Evolutionary conservation across 805 yeast species (phyloP).

Genomic region (Pichia cephalocereana): DNA sequence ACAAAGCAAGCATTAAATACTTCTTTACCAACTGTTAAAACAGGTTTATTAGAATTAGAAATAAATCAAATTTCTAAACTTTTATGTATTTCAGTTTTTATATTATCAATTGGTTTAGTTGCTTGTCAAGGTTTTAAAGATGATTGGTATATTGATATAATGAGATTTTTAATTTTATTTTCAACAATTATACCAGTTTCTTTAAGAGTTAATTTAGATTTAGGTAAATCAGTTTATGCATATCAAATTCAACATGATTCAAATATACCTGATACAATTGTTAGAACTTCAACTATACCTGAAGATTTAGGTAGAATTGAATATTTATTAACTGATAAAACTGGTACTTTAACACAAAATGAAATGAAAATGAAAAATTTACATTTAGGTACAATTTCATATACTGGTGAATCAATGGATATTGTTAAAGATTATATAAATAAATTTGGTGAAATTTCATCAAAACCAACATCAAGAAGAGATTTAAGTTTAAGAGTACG

Average conservation of each 20-base stretch:
- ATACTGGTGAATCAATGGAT: constrained; percentile 88
- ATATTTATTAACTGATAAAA: constrained; percentile 84
- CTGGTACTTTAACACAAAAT: constrained; percentile 95
- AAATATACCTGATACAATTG: constrained; percentile 78
- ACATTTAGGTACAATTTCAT: constrained; percentile 88
- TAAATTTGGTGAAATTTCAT: constrained; percentile 21
- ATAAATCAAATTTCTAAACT: constrained; percentile 83
- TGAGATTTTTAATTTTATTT: constrained; percentile 85
- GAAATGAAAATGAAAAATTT: constrained; percentile 95
- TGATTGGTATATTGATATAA: constrained; percentile 83
- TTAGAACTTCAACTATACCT: constrained; percentile 94
- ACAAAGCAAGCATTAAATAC: constrained; percentile 96
- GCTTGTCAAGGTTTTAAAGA: constrained; percentile 62
- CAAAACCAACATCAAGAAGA: constrained; percentile 35
- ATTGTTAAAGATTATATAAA: constrained; percentile 64
- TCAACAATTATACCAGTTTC: constrained; percentile 96
- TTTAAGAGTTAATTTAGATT: constrained; percentile 84
- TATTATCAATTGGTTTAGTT: constrained; percentile 69
- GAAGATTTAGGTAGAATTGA: constrained; percentile 96
- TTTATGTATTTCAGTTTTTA: constrained; percentile 76
- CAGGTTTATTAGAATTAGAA: constrained; percentile 84
- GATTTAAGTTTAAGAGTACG: constrained; percentile 70
- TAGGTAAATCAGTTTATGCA: constrained; percentile 94
- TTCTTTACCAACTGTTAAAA: constrained; percentile 75
- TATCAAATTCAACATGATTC: constrained; percentile 86